Base-by-base conservation (phyloP, 2,329 filamentous ascomycete genomes). In the Canariomyces notabilis region DNA sequence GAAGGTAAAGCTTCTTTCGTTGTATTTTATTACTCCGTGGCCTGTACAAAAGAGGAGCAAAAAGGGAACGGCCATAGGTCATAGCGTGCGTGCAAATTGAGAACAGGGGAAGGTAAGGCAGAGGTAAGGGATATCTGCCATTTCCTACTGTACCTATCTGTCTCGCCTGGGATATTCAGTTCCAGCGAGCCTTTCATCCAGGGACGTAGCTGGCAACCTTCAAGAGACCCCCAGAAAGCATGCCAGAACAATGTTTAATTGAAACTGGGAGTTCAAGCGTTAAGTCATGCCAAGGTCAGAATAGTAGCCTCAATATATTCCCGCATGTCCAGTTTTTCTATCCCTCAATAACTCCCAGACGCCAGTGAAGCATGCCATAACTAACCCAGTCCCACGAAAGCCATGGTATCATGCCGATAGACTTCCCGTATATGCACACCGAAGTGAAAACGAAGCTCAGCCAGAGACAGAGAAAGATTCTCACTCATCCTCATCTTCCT, bases 401-500 rank as follows among this genome's bases (percentile, higher is more conserved):
- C 32, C 35, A 38, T 37, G 22, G 31, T 45, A 35, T 42, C 29
- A 43, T 44, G 34, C 23, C 21, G 31, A 37, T 46, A 47, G 37
- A 41, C 31, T 31, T 46, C 49, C 48, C 51, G 14, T 46, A 51
- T 52, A 49, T 53, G 48, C 43, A 54, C 47, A 52, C 38, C 31
- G 44, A 48, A 51, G 41, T 4, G 16, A 45, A 47, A 37, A 38
- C 18, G 26, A 35, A 15, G 9, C 7, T n/a, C 26, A 20, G 42
- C 20, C 20, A 42, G 26, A 18, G n/a, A 22, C 22, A 15, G 12
- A 15, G 8, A 29, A 8, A 8, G 26, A 3, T 29, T n/a, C 37
- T 38, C 40, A 44, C 20, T 50, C 46, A 18, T 51, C 50, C 14
- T 38, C 33, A 6, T 49, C 42, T 9, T 44, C 42, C 44, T 46